phyloP scores from a whole-genome alignment of 192 early-diverging fungal genomes.

The Coemansia sp. region DNA sequence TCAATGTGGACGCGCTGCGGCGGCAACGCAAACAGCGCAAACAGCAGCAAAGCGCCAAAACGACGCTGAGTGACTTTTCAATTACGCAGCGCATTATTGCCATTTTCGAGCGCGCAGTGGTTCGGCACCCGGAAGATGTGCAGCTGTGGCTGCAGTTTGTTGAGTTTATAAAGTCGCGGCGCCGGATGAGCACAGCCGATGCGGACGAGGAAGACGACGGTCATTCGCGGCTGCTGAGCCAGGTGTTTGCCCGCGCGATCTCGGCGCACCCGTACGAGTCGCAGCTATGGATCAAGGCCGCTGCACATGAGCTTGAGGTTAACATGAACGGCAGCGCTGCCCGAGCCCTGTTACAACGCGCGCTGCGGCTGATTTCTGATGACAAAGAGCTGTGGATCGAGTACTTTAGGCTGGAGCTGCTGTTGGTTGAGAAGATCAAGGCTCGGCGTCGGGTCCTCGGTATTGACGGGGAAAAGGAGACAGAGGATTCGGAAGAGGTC shows the following conservation, averaged over 20 bases:
- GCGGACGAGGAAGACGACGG: constrained; percentile 20
- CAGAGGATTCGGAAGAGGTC: constrained; percentile 22
- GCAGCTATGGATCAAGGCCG: constrained; percentile 88
- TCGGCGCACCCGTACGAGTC: constrained; percentile 81
- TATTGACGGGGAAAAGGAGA: constrained; percentile 49
- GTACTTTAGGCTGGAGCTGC: constrained; percentile 90
- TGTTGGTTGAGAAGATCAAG: constrained; percentile 84
- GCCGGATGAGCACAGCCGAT: constrained; percentile 30
- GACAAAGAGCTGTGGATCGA: constrained; percentile 79
- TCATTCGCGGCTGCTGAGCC: constrained; percentile 61
- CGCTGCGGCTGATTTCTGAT: constrained; percentile 76
- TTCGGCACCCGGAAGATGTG: constrained; percentile 76
- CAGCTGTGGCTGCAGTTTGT: constrained; percentile 91
- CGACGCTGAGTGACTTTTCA: constrained; percentile 74
- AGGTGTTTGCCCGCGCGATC: constrained; percentile 80
- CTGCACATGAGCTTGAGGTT: constrained; percentile 82
- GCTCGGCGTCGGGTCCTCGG: constrained; percentile 79
- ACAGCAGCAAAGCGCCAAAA: constrained; percentile 29
- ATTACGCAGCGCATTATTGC: constrained; percentile 71
- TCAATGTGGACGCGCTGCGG: constrained; percentile 82
- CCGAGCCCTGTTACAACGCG: constrained; percentile 79
- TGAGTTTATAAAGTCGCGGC: constrained; percentile 65
- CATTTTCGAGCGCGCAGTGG: constrained; percentile 77
- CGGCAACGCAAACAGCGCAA: constrained; percentile 73
- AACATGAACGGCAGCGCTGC: constrained; percentile 81